Evolutionary conservation across 1,284 basidiomycete genomes (phyloP), one percentile per base, ranked within the genome.

Genomic region (Grifola frondosa): DNA sequence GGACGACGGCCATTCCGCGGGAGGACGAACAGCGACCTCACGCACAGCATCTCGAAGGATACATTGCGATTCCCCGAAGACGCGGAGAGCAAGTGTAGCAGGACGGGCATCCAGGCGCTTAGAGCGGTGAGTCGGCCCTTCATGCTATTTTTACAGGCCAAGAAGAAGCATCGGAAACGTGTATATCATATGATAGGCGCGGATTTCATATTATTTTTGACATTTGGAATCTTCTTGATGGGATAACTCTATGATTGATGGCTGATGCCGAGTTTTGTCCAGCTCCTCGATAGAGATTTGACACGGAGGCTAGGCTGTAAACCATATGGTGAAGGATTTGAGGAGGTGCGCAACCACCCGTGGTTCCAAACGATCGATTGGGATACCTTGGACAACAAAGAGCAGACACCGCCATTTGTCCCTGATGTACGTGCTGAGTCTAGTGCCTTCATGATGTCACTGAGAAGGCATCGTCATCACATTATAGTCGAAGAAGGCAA

Each of bases 361-460:
- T 98, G 96, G 95, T 94, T 98, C 66, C 70, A 75, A 30, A 63
- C 73, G 16, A 81, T 96, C 39, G 88, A 97, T 62, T 99, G 95
- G 95, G 80, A 81, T 16, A 82, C 81, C 1, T 66, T 99, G 42
- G 84, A 91, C 59, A 71, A 72, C 42, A 98, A 98, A 66, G 77
- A 86, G 55, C 78, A 86, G 21, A 75, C 71, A 0, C 84, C 96
- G 28, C 91, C 93, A 0, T 99, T 98, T 60, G 80, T 92, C 46
- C 96, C 96, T 39, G 95, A 98, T 64, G 91, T 91, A 64, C 57
- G 86, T 73, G n/a, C n/a, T n/a, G n/a, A n/a, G 24, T 28, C 17
- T 32, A 28, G 6, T 16, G 5, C 10, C 20, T 40, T 17, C 35
- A 22, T 16, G 15, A 20, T 41, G 30, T 25, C n/a, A 8, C 20